phyloP scores from a whole-genome alignment of 2,329 filamentous ascomycete genomes.

The Penicillium crustosum region DNA sequence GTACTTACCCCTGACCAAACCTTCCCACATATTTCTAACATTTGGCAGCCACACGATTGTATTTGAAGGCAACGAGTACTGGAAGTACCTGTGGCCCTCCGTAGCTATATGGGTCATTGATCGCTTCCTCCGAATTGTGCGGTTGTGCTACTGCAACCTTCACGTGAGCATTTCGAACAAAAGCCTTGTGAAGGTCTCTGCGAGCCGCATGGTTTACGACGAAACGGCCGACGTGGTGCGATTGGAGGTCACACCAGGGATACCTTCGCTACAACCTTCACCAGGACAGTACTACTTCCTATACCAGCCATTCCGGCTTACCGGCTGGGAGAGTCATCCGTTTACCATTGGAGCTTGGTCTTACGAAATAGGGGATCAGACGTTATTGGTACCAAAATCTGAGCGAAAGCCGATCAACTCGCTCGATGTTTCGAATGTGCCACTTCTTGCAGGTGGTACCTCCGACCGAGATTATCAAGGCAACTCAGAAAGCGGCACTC shows the following conservation, averaged over 20 bases:
- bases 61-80: slow-evolving; percentile 49
- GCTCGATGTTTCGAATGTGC: slow-evolving; percentile 24
- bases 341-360: slow-evolving; percentile 47
- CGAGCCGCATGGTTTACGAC: slow-evolving; percentile 46
- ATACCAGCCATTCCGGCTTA: slow-evolving; percentile 47
- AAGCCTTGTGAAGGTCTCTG: slow-evolving; percentile 31
- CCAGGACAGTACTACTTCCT: slow-evolving; percentile 55
- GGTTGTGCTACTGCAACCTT: slow-evolving; percentile 48
- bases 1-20: slow-evolving; percentile 13
- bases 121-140: slow-evolving; percentile 45
- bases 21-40: background rate
- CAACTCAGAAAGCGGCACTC: background rate
- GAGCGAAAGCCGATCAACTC: slow-evolving; percentile 8
- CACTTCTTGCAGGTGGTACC: slow-evolving; percentile 26
- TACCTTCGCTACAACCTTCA: slow-evolving; percentile 34
- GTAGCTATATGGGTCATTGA: slow-evolving; percentile 52
- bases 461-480: background rate
- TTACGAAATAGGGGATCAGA: slow-evolving; percentile 11
- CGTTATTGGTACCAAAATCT: background rate
- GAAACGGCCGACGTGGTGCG: slow-evolving; percentile 47
- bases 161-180: slow-evolving; percentile 29
- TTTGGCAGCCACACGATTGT: slow-evolving; percentile 47
- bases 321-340: slow-evolving; percentile 54
- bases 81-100: slow-evolving; percentile 53
- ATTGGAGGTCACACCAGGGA: slow-evolving; percentile 45